These are phyloP conservation scores for Syncephalastrum sp. DNA, from an alignment of 371 early-diverging fungal species.

Conservation along the genomic window DNA sequence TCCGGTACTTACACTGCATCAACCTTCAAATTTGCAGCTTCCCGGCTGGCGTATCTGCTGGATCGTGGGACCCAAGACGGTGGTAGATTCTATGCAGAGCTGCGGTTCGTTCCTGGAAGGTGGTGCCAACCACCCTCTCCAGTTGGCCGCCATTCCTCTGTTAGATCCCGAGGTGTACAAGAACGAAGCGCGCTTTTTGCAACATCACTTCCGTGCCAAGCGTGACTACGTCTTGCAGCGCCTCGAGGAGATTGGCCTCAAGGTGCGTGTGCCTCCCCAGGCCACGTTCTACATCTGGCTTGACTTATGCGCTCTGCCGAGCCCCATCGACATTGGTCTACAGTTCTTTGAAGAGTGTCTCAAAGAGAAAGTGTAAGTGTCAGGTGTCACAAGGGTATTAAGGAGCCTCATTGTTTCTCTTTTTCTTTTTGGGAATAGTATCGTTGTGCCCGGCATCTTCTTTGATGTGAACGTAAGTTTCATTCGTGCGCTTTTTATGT, in stretches of 20 bases:
- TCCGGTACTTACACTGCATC: not conserved
- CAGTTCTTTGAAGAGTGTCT: conserved; percentile 51
- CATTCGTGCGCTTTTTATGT: not conserved
- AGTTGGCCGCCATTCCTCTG: conserved; percentile 46
- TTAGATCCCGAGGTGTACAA: conserved; percentile 35
- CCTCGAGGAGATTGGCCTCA: conserved; percentile 38
- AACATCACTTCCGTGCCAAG: conserved; percentile 43
- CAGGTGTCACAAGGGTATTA: conserved; percentile 1
- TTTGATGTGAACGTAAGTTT: conserved; percentile 50
- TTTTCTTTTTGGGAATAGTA: conserved; percentile 11
- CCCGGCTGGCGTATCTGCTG: conserved; percentile 55
- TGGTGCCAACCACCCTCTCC: conserved; percentile 53
- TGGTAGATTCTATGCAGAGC: conserved; percentile 44
- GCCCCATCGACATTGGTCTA: conserved; percentile 48
- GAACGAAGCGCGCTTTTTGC: conserved; percentile 40
- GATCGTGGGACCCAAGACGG: conserved; percentile 48
- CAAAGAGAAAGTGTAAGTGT: conserved; percentile 43
- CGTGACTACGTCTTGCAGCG: conserved; percentile 41
- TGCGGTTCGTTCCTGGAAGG: conserved; percentile 51
- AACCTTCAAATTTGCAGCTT: conserved; percentile 14
- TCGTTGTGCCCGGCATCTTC: conserved; percentile 51
- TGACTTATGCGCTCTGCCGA: conserved; percentile 35
- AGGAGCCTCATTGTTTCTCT: not conserved
- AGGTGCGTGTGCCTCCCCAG: conserved; percentile 33
- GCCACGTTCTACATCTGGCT: conserved; percentile 56